Conservation (phyloP, 441 rosid species). For the Corymbia calophylla region DNA sequence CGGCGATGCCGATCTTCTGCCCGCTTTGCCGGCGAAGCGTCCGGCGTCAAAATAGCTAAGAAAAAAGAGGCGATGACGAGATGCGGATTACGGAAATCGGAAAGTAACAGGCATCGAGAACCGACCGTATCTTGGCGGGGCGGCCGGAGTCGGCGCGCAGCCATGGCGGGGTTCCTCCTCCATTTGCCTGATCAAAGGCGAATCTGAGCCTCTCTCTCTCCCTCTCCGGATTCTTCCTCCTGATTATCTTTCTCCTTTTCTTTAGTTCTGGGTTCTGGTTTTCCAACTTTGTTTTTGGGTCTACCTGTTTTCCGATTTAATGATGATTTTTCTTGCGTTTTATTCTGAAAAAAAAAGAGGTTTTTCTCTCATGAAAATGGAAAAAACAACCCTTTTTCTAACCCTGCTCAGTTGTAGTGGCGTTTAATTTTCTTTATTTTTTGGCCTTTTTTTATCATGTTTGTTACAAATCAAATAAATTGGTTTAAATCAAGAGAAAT, state of each 20-base stretch:
- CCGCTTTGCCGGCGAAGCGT: background rate
- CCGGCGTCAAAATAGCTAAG: background rate
- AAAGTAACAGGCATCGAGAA: background rate
- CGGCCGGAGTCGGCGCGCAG: background rate
- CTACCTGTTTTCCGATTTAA: background rate
- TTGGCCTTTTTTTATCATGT: background rate
- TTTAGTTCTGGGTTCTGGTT: background rate
- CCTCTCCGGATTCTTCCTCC: background rate
- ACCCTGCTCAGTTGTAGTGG: fast-evolving
- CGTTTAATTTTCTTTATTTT: background rate
- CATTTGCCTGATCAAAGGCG: background rate
- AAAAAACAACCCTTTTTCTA: background rate
- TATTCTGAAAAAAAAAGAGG: fast-evolving
- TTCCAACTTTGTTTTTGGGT: background rate
- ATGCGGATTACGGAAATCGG: background rate
- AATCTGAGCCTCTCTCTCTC: background rate
- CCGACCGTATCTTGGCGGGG: background rate
- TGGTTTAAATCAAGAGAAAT: background rate
- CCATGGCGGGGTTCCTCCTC: background rate
- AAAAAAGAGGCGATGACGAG: background rate
- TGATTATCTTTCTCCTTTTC: background rate
- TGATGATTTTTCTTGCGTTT: background rate
- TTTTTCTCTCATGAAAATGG: background rate
- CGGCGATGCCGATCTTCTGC: background rate
- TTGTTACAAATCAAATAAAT: fast-evolving